Base-by-base conservation (phyloP, 208 protist species). In the Wallacemonas sp. region DNA sequence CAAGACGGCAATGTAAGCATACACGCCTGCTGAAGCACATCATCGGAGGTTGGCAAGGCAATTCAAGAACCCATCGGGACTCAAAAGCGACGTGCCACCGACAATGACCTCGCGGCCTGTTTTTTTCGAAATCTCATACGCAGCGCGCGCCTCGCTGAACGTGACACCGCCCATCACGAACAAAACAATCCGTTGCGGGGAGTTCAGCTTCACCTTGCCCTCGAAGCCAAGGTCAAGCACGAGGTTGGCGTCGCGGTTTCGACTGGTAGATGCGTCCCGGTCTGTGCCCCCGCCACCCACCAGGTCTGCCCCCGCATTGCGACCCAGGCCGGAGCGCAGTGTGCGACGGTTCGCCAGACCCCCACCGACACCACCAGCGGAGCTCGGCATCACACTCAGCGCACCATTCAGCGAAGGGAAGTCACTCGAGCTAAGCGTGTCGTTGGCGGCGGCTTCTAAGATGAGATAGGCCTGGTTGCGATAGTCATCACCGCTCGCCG, bases 131-230 rank as follows among this genome's bases (percentile, higher is more conserved):
- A 84, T 62, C 44, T 91, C 80, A 56, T 94, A 94, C 22, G 82
- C 88, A 1, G 80, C 73, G 8, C 84, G 66, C 24, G 65, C 76
- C 63, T 94, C 84, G 12, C 78, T 78, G 60, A 72, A 90, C 15
- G 88, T 94, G 28, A 86, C 74, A 34, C 85, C 85, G 38, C 88
- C 85, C 27, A 94, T 56, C 9, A 94, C 79, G 71, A 94, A 91
- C 14, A 94, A 33, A 5, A 94, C 77, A 49, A 94, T 68, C 2
- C 75, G 70, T 56, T 80, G 84, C 39, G 54, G 62, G n/a, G 31
- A 73, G 31, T 70, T 59, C 19, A 91, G 70, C 44, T 70, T 33
- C 26, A 82, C 63, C 45, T 72, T 62, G 17, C 75, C 77, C 53
- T 84, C 82, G 36, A 75, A 56, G 24, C 80, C 81, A 22, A 90